A percentile compares a stretch with the other conserved stretches of the same genome.
phyloP scores from a whole-genome alignment of 805 yeast species.

The Yarrowia bubula region DNA sequence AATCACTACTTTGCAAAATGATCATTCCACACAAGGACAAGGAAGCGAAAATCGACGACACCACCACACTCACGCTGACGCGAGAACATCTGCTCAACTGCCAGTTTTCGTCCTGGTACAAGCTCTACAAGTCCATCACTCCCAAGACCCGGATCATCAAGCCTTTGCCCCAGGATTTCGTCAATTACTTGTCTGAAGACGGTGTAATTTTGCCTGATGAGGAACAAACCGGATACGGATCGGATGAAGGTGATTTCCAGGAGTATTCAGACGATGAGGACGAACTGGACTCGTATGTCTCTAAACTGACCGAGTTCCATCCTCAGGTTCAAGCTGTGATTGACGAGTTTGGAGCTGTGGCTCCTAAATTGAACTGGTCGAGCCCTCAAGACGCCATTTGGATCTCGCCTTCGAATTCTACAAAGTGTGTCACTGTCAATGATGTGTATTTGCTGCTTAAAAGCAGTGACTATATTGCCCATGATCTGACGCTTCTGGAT shows the following conservation, averaged over 20 bases:
- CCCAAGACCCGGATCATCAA: slow-evolving; percentile 54
- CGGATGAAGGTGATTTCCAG: slow-evolving; percentile 65
- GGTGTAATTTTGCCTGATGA: slow-evolving; percentile 63
- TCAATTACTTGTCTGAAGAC: slow-evolving; percentile 61
- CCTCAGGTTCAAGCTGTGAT: slow-evolving; percentile 49
- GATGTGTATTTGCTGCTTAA: slow-evolving; percentile 81
- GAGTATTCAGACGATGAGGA: slow-evolving; percentile 37
- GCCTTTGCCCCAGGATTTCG: slow-evolving; percentile 57
- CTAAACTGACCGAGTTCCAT: slow-evolving; percentile 56
- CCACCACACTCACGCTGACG: slow-evolving; percentile 4
- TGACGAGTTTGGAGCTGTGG: slow-evolving; percentile 49
- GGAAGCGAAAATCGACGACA: background rate
- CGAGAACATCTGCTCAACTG: slow-evolving; percentile 49
- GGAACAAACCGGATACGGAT: slow-evolving; percentile 51
- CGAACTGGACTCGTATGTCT: slow-evolving; percentile 39
- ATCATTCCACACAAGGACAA: background rate
- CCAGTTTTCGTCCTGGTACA: slow-evolving; percentile 60
- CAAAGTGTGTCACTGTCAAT: slow-evolving; percentile 65
- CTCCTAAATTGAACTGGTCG: slow-evolving; percentile 96
- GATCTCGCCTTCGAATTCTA: slow-evolving; percentile 77
- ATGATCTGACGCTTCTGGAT: slow-evolving; percentile 76
- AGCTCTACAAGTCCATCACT: slow-evolving; percentile 46
- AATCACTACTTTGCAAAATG: background rate
- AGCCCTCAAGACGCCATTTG: slow-evolving; percentile 93
- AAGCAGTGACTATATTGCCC: slow-evolving; percentile 82